These are phyloP conservation scores for Pistacia integerrima DNA, from an alignment of 345 rosid genomes.

Conservation along the genomic window DNA sequence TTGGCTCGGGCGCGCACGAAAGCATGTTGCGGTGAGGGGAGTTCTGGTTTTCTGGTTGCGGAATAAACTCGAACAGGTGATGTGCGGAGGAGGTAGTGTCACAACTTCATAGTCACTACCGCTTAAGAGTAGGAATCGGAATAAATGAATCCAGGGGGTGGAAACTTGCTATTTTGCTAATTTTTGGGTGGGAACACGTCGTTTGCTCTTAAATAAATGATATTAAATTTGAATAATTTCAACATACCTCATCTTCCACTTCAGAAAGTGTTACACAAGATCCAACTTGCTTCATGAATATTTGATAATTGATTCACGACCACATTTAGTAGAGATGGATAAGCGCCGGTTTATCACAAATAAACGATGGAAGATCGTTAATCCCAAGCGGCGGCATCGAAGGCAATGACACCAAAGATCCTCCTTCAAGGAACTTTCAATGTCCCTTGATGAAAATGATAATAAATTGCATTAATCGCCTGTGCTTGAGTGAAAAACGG, in stretches of 20 bases:
- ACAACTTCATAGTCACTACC: too few species aligned
- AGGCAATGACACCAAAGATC: constrained; percentile 7
- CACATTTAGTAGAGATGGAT: constrained; percentile 22
- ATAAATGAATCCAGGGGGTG: too few species aligned
- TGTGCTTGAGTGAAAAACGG: constrained; percentile 33
- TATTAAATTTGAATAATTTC: too few species aligned
- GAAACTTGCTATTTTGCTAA: too few species aligned
- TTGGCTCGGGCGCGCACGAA: too few species aligned
- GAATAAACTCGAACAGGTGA: too few species aligned
- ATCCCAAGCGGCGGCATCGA: constrained; percentile 29
- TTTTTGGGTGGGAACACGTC: too few species aligned
- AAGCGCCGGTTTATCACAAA: constrained; percentile 21
- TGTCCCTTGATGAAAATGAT: constrained; percentile 20
- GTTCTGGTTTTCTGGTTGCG: too few species aligned
- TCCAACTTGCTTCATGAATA: constrained; percentile 34
- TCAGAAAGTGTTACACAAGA: constrained; percentile 43
- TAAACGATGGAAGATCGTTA: constrained; percentile 48
- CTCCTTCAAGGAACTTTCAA: neutral
- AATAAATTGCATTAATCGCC: constrained; percentile 20
- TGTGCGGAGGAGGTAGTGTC: too few species aligned
- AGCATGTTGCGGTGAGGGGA: too few species aligned
- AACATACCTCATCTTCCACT: constrained; percentile 27
- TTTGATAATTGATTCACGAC: constrained; percentile 37
- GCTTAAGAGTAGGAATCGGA: too few species aligned
- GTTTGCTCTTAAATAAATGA: too few species aligned